Evolutionary conservation across 2,329 filamentous ascomycete species (phyloP).

Genomic region (Fusarium torreyae): DNA sequence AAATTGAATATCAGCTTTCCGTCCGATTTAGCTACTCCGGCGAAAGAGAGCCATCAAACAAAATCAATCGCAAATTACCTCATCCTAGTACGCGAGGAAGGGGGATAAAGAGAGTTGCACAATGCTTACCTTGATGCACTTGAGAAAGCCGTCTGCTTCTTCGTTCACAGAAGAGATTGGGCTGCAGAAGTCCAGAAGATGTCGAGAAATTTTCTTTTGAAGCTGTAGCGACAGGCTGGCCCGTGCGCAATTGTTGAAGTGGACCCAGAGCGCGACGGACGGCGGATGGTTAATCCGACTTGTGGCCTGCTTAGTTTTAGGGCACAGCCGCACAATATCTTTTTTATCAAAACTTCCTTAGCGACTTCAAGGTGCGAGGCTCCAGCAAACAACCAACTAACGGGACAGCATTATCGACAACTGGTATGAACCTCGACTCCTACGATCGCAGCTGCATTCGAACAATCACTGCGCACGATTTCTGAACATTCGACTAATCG

Average conservation of each 20-base stretch:
- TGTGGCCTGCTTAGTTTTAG: conserved; percentile 49
- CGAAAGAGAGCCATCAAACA: conserved; percentile 85
- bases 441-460: conserved; percentile 47
- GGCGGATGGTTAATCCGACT: conserved; percentile 53
- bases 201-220: conserved; percentile 49
- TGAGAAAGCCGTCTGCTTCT: conserved; percentile 39
- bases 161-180: conserved; percentile 20
- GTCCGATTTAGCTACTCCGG: conserved; percentile 88
- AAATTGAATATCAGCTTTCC: conserved; percentile 89
- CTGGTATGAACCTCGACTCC: conserved; percentile 56
- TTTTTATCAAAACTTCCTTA: conserved; percentile 62
- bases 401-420: conserved; percentile 58
- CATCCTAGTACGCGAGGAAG: conserved; percentile 74
- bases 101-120: conserved; percentile 8
- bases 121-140: conserved; percentile 51
- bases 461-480: conserved; percentile 46
- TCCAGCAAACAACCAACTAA: conserved; percentile 58
- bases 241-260: conserved; percentile 34
- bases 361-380: conserved; percentile 56
- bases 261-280: conserved; percentile 11
- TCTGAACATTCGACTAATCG: conserved; percentile 55
- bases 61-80: conserved; percentile 99
- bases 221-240: conserved; percentile 41
- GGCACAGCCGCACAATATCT: conserved; percentile 55
- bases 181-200: not conserved